These are phyloP conservation scores for Aeschynomene evenia DNA, from an alignment of 306 rosid species.

Conservation along the genomic window DNA sequence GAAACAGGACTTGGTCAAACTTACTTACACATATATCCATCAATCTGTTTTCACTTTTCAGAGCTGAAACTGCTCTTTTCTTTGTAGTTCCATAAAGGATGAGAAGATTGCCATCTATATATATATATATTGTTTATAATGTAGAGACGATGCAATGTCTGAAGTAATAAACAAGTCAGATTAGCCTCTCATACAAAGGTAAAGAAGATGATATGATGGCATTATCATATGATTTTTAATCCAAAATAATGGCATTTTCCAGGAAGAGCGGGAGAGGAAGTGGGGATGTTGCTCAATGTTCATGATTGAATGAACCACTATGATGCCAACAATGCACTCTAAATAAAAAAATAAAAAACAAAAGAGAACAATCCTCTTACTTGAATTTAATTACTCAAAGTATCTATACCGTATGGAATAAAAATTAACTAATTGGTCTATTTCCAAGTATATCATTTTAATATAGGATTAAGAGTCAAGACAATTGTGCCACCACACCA, in stretches of 20 bases:
- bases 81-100: not conserved
- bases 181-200: too few species aligned
- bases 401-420: not conserved
- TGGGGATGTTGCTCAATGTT: not conserved
- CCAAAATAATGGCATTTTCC: not conserved
- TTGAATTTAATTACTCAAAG: not conserved
- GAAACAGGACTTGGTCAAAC: too few species aligned
- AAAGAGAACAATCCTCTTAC: not conserved
- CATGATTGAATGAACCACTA: not conserved
- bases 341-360: not conserved
- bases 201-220: too few species aligned
- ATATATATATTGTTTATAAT: too few species aligned
- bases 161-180: not conserved
- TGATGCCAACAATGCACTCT: not conserved
- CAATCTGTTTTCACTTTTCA: too few species aligned
- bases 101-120: too few species aligned
- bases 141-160: not conserved
- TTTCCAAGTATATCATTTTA: not conserved
- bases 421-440: not conserved
- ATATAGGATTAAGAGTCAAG: not conserved
- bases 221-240: not conserved
- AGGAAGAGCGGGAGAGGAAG: not conserved
- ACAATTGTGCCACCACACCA: not conserved
- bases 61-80: too few species aligned
- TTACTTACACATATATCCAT: too few species aligned